These are phyloP conservation scores for Spathaspora passalidarum DNA, from an alignment of 805 yeast genomes.

Conservation along the genomic window DNA sequence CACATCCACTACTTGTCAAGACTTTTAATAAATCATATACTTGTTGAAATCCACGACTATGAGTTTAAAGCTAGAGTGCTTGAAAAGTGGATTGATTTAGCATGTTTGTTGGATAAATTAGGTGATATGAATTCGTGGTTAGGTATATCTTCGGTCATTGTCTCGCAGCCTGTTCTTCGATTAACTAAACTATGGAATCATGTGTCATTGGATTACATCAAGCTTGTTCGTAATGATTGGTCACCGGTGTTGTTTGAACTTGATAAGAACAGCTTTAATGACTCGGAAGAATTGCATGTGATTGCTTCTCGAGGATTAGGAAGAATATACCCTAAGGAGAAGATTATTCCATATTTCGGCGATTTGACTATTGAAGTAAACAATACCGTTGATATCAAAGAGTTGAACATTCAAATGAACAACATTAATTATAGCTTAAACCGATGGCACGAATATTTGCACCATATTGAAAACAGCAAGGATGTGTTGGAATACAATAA, in stretches of 20 bases:
- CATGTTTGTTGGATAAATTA: constrained; percentile 66
- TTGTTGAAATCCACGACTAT: constrained; percentile 41
- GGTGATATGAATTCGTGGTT: constrained; percentile 97
- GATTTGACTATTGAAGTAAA: constrained; percentile 44
- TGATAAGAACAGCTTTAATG: constrained; percentile 61
- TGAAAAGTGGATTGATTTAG: constrained; percentile 83
- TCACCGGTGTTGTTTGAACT: constrained; percentile 88
- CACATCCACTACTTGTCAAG: constrained; percentile 80
- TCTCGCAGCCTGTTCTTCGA: constrained; percentile 80
- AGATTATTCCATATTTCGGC: constrained; percentile 88
- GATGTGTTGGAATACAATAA: constrained; percentile 38
- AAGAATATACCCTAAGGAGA: constrained; percentile 64
- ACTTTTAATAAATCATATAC: constrained; percentile 64
- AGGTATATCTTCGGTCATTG: constrained; percentile 78
- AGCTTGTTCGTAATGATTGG: constrained; percentile 76
- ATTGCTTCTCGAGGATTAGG: constrained; percentile 90
- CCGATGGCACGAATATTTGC: constrained; percentile 78
- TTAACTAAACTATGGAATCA: constrained; percentile 71
- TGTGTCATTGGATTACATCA: constrained; percentile 58
- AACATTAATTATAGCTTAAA: constrained; percentile 69
- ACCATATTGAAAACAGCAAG: constrained; percentile 43
- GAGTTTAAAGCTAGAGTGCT: constrained; percentile 62
- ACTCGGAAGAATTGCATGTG: constrained; percentile 51
- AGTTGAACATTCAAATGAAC: constrained; percentile 63
- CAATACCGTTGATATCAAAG: constrained; percentile 37